Percentiles rank a stretch among this genome's conserved stretches.
Conservation (phyloP, 1,284 basidiomycete genomes). For the Apiotrichum domesticum region DNA sequence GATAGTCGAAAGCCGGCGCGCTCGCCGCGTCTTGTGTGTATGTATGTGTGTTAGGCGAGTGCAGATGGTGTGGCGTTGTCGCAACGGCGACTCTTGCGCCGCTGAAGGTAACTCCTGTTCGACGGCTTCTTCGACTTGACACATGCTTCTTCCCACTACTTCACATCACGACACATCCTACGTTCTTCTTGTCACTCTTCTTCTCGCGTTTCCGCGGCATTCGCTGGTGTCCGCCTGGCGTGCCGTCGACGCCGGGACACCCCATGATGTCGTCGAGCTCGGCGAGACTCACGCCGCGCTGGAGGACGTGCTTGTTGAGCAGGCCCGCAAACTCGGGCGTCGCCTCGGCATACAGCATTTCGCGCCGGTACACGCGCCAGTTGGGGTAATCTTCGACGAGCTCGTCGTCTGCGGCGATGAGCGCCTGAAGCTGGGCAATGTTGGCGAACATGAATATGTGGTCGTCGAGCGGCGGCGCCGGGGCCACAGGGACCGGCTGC, state of each 20-base stretch:
- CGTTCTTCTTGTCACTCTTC: too few relatives aligned
- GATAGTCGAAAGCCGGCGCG: too few relatives aligned
- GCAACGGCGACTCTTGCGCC: too few relatives aligned
- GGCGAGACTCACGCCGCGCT: neutral
- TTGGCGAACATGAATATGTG: slow-evolving; percentile 1
- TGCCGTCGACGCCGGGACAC: neutral
- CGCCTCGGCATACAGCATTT: neutral
- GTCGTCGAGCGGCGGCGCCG: neutral
- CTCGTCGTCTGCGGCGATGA: neutral
- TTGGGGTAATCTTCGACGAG: slow-evolving; percentile 2
- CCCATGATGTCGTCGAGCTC: slow-evolving; percentile 1
- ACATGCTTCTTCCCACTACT: too few relatives aligned
- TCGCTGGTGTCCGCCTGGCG: neutral
- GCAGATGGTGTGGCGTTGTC: too few relatives aligned
- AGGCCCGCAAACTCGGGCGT: neutral
- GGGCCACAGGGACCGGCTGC: neutral
- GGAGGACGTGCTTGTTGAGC: neutral
- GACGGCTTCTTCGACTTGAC: too few relatives aligned
- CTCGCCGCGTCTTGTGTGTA: too few relatives aligned
- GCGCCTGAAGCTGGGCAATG: neutral
- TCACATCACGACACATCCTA: too few relatives aligned
- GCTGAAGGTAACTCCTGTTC: too few relatives aligned
- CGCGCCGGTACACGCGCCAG: neutral
- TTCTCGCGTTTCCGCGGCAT: too few relatives aligned
- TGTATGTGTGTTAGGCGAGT: too few relatives aligned